Percentiles rank a stretch among this genome's conserved stretches.
Evolutionary conservation across 2,329 filamentous ascomycete species (phyloP).

Genomic region (Aspergillus sp.): DNA sequence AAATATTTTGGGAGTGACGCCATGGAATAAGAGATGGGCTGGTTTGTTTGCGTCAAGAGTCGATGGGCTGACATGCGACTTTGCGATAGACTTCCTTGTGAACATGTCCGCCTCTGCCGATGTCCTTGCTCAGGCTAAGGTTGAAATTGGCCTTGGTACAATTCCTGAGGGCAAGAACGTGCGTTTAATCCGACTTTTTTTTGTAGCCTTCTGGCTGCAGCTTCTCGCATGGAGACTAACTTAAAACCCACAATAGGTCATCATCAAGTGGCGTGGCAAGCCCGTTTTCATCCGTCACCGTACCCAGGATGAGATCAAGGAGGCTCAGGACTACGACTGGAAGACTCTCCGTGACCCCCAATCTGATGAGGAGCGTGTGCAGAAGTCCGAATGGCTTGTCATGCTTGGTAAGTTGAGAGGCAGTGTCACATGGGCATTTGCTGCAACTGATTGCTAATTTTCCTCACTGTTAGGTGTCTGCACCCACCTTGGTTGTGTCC

Average conservation of each 20-base stretch:
- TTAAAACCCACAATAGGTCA: conserved; percentile 61
- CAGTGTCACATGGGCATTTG: background rate
- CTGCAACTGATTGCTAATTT: conserved; percentile 4
- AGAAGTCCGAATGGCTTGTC: conserved; percentile 98
- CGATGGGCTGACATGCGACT: conserved; percentile 27
- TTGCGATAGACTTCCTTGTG: conserved; percentile 84
- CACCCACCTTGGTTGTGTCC: conserved; percentile 98
- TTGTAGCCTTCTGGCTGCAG: background rate
- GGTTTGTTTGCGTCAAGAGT: conserved; percentile 5
- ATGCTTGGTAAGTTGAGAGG: conserved; percentile 74
- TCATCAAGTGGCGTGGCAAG: conserved; percentile 99
- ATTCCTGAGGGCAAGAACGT: conserved; percentile 99
- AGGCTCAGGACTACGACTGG: conserved; percentile 87
- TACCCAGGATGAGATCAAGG: conserved; percentile 86
- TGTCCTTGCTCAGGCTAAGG: conserved; percentile 98
- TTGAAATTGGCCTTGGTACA: conserved; percentile 87
- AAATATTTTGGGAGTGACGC: background rate
- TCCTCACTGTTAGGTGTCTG: conserved; percentile 71
- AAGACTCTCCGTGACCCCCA: conserved; percentile 86
- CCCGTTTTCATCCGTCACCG: conserved; percentile 99
- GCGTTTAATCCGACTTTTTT: conserved; percentile 22
- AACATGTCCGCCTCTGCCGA: conserved; percentile 99
- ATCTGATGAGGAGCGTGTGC: conserved; percentile 84
- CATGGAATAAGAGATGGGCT: background rate
- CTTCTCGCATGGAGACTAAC: conserved; percentile 12